Base-by-base conservation (phyloP, 2,329 filamentous ascomycete species). In the Sporothrix dimorphospora region DNA sequence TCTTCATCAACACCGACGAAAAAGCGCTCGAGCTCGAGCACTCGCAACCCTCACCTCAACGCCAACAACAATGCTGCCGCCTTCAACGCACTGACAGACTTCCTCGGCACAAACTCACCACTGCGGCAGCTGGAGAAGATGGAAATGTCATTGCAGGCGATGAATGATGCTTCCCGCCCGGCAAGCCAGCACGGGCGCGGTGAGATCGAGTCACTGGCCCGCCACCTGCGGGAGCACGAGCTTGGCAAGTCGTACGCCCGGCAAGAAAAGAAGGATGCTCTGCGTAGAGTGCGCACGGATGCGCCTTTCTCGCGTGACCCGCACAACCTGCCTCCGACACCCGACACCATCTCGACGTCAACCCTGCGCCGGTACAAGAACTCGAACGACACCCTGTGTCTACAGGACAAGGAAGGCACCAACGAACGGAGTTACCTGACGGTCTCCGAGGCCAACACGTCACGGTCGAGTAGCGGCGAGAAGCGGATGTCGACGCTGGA, bases 291-390 rank as follows among this genome's bases (percentile, higher is more conserved):
- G 7, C 76, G 84, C 40, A 88, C 86, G 0, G 84, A 86, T 40
- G 81, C 81, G n/a, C 77, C 81, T 72, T 73, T 81, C 76, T 73
- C 80, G 5, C 79, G 79, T 74, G 83, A 81, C 70, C 81, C 83
- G 5, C 82, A 84, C 21, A 79, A 79, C 21, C 79, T 89, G 1
- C 88, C 88, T 11, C 88, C 88, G 0, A 89, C 88, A 0, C 88
- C 88, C 0, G 87, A 89, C 75, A 89, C 88, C 0, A 86, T 89
- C 24, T 88, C 87, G 1, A 88, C 86, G 1, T 85, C 85, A 1
- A 87, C 86, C 0, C 80, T 89, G 45, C 81, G 83, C 6, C 82
- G 83, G 16, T 85, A 83, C 72, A 82, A 87, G 73, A 83, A 82
- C 65, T 88, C 86, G 0, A 82, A 84, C 70, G 87, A 89, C 57